phyloP scores from a whole-genome alignment of 495 filamentous ascomycete genomes.

The Hypoxylon rickii region DNA sequence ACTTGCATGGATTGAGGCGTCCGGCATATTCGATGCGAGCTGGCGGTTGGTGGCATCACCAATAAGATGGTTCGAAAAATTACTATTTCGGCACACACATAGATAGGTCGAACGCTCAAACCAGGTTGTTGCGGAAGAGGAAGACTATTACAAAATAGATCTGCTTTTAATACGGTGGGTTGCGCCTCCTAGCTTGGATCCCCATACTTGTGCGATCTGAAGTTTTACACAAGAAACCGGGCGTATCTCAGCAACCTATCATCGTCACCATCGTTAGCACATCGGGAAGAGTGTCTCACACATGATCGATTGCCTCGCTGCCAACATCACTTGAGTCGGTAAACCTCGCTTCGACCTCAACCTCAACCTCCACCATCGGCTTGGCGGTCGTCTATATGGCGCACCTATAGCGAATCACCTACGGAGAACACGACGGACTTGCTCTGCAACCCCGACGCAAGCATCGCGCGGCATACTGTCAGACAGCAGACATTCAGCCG shows the following conservation, averaged over 20 bases:
- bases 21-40: conserved; percentile 28
- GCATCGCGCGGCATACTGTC: conserved; percentile 20
- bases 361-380: conserved; percentile 5
- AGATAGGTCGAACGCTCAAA: conserved; percentile 21
- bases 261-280: conserved; percentile 8
- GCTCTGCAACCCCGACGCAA: conserved; percentile 25
- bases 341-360: conserved; percentile 2
- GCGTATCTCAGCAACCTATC: not conserved
- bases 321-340: not conserved
- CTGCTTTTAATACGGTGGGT: conserved; percentile 25
- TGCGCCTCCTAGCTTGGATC: conserved; percentile 22
- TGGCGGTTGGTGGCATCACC: conserved; percentile 30
- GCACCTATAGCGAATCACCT: conserved; percentile 24
- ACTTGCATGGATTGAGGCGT: conserved; percentile 28
- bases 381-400: conserved; percentile 23
- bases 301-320: conserved; percentile 10
- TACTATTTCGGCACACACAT: conserved; percentile 14
- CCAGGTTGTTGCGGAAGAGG: conserved; percentile 4
- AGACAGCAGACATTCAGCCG: no score
- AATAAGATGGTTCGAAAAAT: conserved; percentile 17
- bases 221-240: conserved; percentile 9
- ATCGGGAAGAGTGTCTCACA: conserved; percentile 16
- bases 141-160: conserved; percentile 4
- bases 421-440: conserved; percentile 22
- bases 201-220: conserved; percentile 25